Conservation (phyloP, 2,329 filamentous ascomycete genomes). For the Arthrobotrys megalospora region DNA sequence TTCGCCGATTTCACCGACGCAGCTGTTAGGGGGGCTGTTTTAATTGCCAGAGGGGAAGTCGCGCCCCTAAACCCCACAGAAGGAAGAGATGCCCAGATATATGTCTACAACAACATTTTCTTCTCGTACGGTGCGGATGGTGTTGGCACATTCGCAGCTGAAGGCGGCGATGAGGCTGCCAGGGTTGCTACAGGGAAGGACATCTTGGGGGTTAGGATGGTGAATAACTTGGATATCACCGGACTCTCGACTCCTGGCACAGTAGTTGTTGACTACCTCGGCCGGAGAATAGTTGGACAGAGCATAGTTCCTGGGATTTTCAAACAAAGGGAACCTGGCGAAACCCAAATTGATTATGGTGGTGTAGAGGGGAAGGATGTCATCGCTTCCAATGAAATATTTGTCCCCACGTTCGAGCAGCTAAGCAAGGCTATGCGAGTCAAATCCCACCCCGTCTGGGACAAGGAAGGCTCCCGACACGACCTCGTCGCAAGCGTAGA, state of each 20-base stretch:
- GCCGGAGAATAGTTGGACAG: conserved; percentile 96
- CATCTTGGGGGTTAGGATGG: conserved; percentile 90
- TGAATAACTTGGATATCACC: conserved; percentile 96
- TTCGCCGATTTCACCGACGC: conserved; percentile 99
- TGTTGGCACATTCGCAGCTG: conserved; percentile 94
- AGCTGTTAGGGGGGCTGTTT: conserved; percentile 88
- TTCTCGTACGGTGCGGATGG: conserved; percentile 98
- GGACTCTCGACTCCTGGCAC: conserved; percentile 96
- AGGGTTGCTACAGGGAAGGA: conserved; percentile 97
- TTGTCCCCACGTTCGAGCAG: conserved; percentile 86
- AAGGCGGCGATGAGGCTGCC: conserved; percentile 96
- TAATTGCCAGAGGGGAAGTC: conserved; percentile 93
- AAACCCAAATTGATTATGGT: conserved; percentile 99
- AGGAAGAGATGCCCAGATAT: conserved; percentile 92
- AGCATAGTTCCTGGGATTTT: conserved; percentile 99
- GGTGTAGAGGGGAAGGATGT: conserved; percentile 97
- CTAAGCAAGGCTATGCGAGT: conserved; percentile 90
- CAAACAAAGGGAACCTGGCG: conserved; percentile 95
- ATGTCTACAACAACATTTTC: conserved; percentile 99
- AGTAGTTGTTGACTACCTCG: conserved; percentile 95
- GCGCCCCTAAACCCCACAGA: conserved; percentile 96
- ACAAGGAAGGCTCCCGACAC: conserved; percentile 91
- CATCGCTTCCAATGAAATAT: conserved; percentile 89
- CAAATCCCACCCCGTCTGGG: conserved; percentile 97
- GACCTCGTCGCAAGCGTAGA: conserved; percentile 96